These are phyloP conservation scores for Cucurbitaria berberidis DNA, from an alignment of 2,329 filamentous ascomycete genomes.

Conservation along the genomic window DNA sequence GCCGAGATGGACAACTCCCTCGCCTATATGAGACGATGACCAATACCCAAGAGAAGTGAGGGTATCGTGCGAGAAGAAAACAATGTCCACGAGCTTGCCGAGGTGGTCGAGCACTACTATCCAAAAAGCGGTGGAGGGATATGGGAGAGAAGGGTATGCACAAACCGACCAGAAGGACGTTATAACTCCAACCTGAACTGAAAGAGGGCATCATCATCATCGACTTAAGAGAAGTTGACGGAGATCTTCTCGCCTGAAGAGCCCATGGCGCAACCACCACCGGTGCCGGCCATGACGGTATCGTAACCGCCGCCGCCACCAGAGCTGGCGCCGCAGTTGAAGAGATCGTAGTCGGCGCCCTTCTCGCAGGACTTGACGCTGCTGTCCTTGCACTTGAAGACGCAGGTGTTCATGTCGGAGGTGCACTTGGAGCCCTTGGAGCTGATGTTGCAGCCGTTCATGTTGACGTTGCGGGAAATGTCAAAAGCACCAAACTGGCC, in stretches of 20 bases:
- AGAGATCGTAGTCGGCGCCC: constrained; percentile 48
- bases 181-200: constrained; percentile 18
- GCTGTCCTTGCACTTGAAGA: constrained; percentile 50
- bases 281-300: constrained; percentile 29
- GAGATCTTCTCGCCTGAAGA: constrained; percentile 33
- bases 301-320: constrained; percentile 42
- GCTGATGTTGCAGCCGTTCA: constrained; percentile 51
- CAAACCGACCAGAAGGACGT: constrained; percentile 14
- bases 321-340: constrained; percentile 40
- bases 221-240: constrained; percentile 30
- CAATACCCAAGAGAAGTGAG: constrained; percentile 22
- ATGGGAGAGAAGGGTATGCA: constrained; percentile 25
- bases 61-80: constrained; percentile 33
- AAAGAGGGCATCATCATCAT: constrained; percentile 4
- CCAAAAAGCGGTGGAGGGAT: constrained; percentile 26
- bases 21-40: constrained; percentile 12
- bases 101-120: constrained; percentile 19
- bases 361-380: constrained; percentile 41
- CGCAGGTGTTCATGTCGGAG: constrained; percentile 52
- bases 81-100: constrained; percentile 21
- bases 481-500: constrained; percentile 50
- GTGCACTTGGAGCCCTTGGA: constrained; percentile 50
- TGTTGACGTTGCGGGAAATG: constrained; percentile 54
- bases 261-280: constrained; percentile 44
- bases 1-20: constrained; percentile 16